Percentiles rank a stretch among this genome's conserved stretches.
These are phyloP conservation scores for Takakia lepidozioides DNA, from an alignment of 225 moss, liverwort and hornwort genomes.

Conservation along the genomic window DNA sequence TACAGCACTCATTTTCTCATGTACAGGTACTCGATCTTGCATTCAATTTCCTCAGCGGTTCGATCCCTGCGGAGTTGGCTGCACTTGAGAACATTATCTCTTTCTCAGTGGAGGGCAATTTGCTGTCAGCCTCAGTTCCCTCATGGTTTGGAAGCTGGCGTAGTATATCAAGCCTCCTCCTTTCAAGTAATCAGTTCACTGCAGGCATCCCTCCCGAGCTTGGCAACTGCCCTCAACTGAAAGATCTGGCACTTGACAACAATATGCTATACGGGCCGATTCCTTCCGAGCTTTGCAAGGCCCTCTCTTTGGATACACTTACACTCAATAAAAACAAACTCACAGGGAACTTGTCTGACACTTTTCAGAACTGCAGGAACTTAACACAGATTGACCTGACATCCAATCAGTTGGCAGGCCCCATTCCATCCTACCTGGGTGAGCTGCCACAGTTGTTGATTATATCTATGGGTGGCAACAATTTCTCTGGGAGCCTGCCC, in stretches of 20 bases:
- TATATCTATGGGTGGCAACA: constrained; percentile 57
- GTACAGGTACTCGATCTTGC: constrained; percentile 56
- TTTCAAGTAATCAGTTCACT: background rate
- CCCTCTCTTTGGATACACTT: constrained; percentile 14
- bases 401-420: constrained; percentile 47
- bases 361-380: constrained; percentile 34
- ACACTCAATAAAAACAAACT: constrained; percentile 33
- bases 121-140: constrained; percentile 50
- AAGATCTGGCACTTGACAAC: constrained; percentile 22
- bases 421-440: constrained; percentile 50
- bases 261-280: constrained; percentile 42
- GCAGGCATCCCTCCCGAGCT: background rate
- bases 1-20: too few species aligned
- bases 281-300: constrained; percentile 24
- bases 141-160: constrained; percentile 58
- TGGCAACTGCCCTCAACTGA: constrained; percentile 13
- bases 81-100: constrained; percentile 31
- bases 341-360: constrained; percentile 31
- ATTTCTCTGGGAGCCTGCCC: constrained; percentile 51
- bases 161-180: background rate
- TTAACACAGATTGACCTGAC: constrained; percentile 52
- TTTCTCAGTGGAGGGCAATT: constrained; percentile 59
- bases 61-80: constrained; percentile 46
- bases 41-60: constrained; percentile 48
- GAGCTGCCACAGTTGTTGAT: constrained; percentile 45